Evolutionary conservation across 23 red algal species (phyloP), one percentile per base, ranked within the genome.

Genomic region (Gracilaria gracilis): DNA sequence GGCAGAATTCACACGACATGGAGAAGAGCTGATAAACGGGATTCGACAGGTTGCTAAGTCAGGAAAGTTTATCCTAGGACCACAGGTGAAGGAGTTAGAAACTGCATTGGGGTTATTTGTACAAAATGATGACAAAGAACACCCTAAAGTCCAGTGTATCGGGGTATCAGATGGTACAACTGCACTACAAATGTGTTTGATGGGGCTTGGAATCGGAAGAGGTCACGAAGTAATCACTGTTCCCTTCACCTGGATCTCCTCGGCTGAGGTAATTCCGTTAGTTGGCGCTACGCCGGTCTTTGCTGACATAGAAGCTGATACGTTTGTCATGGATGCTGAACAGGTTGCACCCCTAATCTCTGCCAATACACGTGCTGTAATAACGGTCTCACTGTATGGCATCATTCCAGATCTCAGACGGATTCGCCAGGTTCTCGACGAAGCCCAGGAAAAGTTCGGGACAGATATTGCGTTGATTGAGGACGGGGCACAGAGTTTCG

Each of bases 401-500:
- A 44, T 73, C 37, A 76, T 95, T 37, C 67, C 85, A 48, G 93
- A 95, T 72, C 46, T 81, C 23, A 57, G 61, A 16, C 23, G 58
- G 1, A 82, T 95, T 47, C 75, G 72, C 31, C 61, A 66, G 35
- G 86, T 86, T 53, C 39, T 95, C 20, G 93, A 92, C 40, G 86
- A 78, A 39, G 71, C 61, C 28, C 51, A 64, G 25, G 59, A 66
- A 51, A 78, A 85, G 37, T 93, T 55, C 33, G 80, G 89, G 24
- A 84, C 58, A 39, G 32, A 55, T 21, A 95, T 95, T 85, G 87
- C 93, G 27, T 59, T 95, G 78, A 95, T 95, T 82, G 93, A 95
- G 42, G 93, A 95, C 27, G 93, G 93, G 21, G 93, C 93, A 8
- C 93, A 95, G 58, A 90, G 84, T 16, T 95, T 95, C 80, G 93